Percentiles rank a stretch among this genome's conserved stretches.
Conservation (phyloP, 2,329 filamentous ascomycete genomes). For the Shiraia sp. region DNA sequence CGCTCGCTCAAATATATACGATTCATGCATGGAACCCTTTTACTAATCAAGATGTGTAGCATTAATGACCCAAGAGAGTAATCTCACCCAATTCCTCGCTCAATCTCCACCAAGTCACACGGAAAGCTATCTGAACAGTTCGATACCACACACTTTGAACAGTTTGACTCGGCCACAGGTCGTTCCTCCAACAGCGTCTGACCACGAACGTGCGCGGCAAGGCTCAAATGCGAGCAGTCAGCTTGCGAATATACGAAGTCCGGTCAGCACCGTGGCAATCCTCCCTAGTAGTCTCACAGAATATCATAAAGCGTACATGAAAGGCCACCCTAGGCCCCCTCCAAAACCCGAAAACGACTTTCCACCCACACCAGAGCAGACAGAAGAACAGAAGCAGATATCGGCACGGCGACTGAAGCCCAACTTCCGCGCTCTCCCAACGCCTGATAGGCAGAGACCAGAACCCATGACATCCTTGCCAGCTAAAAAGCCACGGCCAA, state of each 20-base stretch:
- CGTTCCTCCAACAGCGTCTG: conserved; percentile 25
- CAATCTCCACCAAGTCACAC: conserved; percentile 59
- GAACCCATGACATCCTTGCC: conserved; percentile 61
- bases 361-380: conserved; percentile 49
- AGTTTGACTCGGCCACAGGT: conserved; percentile 37
- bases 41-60: conserved; percentile 47
- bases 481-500: conserved; percentile 73
- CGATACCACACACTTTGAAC: conserved; percentile 40
- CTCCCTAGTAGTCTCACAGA: conserved; percentile 87
- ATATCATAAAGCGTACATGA: conserved; percentile 90
- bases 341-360: conserved; percentile 25
- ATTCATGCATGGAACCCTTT: neutral
- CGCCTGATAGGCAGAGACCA: conserved; percentile 58
- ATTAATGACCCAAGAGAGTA: conserved; percentile 57
- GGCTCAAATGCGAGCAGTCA: conserved; percentile 49
- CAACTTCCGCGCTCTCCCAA: conserved; percentile 71
- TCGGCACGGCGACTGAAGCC: conserved; percentile 81
- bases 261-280: conserved; percentile 81
- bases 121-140: conserved; percentile 38
- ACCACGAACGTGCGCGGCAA: conserved; percentile 50
- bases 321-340: conserved; percentile 56
- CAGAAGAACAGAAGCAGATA: conserved; percentile 72
- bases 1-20: conserved; percentile 3
- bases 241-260: conserved; percentile 45
- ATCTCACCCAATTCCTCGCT: conserved; percentile 58